These are phyloP conservation scores for Grifola frondosa DNA, from an alignment of 1,284 basidiomycete genomes.

Conservation along the genomic window DNA sequence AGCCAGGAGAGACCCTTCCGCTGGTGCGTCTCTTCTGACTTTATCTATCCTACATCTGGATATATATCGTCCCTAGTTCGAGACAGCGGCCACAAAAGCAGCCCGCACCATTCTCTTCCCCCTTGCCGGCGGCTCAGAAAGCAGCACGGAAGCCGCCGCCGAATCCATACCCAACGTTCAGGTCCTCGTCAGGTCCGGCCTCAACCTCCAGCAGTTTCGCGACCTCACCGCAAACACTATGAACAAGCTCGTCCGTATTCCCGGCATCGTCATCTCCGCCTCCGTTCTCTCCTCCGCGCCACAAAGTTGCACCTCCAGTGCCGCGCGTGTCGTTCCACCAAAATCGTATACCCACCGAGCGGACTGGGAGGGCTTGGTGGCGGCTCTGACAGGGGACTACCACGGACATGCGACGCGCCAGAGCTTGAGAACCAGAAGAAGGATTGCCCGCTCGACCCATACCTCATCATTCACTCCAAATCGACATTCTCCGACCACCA, in stretches of 20 bases:
- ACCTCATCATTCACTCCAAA: constrained; percentile 93
- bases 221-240: constrained; percentile 92
- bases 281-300: constrained; percentile 93
- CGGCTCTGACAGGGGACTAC: constrained; percentile 79
- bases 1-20: constrained; percentile 87
- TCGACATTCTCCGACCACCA: constrained; percentile 96
- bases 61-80: constrained; percentile 59
- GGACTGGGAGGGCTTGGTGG: constrained; percentile 86
- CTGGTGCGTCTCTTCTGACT: constrained; percentile 53
- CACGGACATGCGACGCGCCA: constrained; percentile 81
- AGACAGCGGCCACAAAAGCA: constrained; percentile 81
- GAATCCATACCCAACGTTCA: constrained; percentile 85
- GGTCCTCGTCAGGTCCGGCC: constrained; percentile 83
- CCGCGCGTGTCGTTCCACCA: constrained; percentile 85
- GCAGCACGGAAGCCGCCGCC: constrained; percentile 53
- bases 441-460: constrained; percentile 95
- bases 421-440: constrained; percentile 79
- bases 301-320: constrained; percentile 93
- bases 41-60: not conserved
- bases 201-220: constrained; percentile 93
- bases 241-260: constrained; percentile 94
- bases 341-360: constrained; percentile 76
- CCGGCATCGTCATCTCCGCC: constrained; percentile 97
- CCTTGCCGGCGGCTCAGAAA: constrained; percentile 50
- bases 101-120: constrained; percentile 83